Base-by-base conservation (phyloP, 2,329 filamentous ascomycete species). In the Chaetomium strumarium region DNA sequence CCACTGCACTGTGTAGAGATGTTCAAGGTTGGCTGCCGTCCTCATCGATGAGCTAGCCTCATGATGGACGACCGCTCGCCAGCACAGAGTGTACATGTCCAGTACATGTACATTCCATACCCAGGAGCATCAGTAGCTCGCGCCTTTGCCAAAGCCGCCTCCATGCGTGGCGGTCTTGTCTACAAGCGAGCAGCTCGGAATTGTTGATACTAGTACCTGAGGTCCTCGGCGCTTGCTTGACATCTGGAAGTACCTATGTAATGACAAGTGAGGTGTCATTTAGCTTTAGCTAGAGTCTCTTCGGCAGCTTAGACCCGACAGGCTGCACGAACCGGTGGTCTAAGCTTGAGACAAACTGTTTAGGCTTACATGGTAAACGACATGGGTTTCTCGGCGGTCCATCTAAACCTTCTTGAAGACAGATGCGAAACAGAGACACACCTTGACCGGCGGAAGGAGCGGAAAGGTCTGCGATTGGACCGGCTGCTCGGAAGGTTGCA, bases 291-390 rank as follows among this genome's bases (percentile, higher is more conserved):
- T n/a, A n/a, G 14, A 12, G 13, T 14, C 14, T 14, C n/a, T 13
- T 19, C 31, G 20, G 24, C 29, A 31, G 19, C 13, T n/a, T n/a
- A 14, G 19, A 40, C 4, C 40, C 41, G 46, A 48, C 33, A 49
- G 59, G 53, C 57, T 58, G 62, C 61, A 64, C 60, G 66, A 70
- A 69, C 67, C 57, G 60, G 19, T 64, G 62, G 58, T 49, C 58
- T 55, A 51, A 58, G 61, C 58, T 58, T 57, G 52, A 56, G 54
- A 57, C 52, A 52, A 42, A 20, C 34, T 7, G 31, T 29, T 6
- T 20, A 33, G n/a, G n/a, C n/a, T n/a, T n/a, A n/a, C n/a, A 41
- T 33, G 40, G 14, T 42, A 38, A 37, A 50, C 36, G 40, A 24
- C 24, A 24, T 24, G 24, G 24, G 24, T 4, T n/a, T 47, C 44